A percentile compares a stretch with the other conserved stretches of the same genome.
Conservation (phyloP, 2,329 filamentous ascomycete genomes). For the Aspergillus novoparasiticus region DNA sequence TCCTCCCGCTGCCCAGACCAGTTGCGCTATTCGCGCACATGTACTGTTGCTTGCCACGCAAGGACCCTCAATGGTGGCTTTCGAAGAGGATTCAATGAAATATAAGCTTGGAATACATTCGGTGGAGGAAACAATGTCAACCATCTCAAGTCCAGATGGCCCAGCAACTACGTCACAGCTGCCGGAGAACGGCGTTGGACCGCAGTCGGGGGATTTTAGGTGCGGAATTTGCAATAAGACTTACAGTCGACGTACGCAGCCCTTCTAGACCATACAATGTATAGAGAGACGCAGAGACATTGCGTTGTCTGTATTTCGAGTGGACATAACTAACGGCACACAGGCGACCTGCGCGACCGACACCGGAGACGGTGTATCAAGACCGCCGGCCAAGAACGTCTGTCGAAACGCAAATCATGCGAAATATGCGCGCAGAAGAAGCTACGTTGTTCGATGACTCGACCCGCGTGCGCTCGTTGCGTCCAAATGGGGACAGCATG, state of each 20-base stretch:
- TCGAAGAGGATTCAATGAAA: not conserved
- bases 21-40: not conserved
- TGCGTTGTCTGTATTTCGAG: not conserved
- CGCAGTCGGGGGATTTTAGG: conserved; percentile 7
- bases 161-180: not conserved
- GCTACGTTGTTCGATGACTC: conserved; percentile 22
- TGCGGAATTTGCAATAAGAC: conserved; percentile 23
- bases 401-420: conserved; percentile 24
- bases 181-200: not conserved
- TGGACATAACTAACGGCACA: not conserved
- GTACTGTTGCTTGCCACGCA: not conserved
- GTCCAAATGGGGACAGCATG: conserved; percentile 15
- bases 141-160: not conserved
- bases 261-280: not conserved
- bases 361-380: conserved; percentile 24
- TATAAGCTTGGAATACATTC: not conserved
- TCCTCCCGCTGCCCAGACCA: not conserved
- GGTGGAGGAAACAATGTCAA: not conserved
- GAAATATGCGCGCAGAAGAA: conserved; percentile 23
- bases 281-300: not conserved
- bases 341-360: conserved; percentile 23
- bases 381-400: conserved; percentile 19
- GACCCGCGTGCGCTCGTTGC: conserved; percentile 21
- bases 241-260: conserved; percentile 19
- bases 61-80: not conserved